phyloP scores from a whole-genome alignment of 2,329 filamentous ascomycete genomes.

The Fusarium verrucosum region DNA sequence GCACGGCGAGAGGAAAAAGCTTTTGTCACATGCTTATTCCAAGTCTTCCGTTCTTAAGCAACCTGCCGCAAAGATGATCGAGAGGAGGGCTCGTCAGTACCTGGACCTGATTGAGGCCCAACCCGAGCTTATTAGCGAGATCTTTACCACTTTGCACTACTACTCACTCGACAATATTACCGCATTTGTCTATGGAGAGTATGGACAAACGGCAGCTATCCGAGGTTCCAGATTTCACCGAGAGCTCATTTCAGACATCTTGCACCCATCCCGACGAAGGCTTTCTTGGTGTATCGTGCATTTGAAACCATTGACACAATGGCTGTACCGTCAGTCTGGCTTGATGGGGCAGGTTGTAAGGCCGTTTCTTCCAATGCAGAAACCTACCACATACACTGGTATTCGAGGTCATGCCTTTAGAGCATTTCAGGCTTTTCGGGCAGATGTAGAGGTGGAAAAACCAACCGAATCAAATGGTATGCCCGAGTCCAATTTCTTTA shows the following conservation, averaged over 20 bases:
- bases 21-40: constrained; percentile 62
- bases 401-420: constrained; percentile 24
- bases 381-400: constrained; percentile 31
- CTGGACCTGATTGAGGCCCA: constrained; percentile 17
- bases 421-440: constrained; percentile 19
- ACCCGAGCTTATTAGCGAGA: constrained; percentile 22
- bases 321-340: constrained; percentile 21
- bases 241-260: constrained; percentile 23
- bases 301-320: constrained; percentile 15
- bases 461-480: not conserved
- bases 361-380: constrained; percentile 32
- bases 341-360: not conserved
- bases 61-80: constrained; percentile 20
- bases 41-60: constrained; percentile 54
- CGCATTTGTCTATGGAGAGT: constrained; percentile 23
- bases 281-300: constrained; percentile 31
- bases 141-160: constrained; percentile 33
- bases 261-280: constrained; percentile 28
- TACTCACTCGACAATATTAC: constrained; percentile 34
- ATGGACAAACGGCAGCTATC: constrained; percentile 25
- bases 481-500: fast-evolving
- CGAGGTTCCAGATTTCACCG: constrained; percentile 17
- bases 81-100: constrained; percentile 29
- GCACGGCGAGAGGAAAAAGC: constrained; percentile 62
- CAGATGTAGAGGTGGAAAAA: not conserved